These are phyloP conservation scores for Yamadazyma siamensis DNA, from an alignment of 1,139 yeast species.

Conservation along the genomic window DNA sequence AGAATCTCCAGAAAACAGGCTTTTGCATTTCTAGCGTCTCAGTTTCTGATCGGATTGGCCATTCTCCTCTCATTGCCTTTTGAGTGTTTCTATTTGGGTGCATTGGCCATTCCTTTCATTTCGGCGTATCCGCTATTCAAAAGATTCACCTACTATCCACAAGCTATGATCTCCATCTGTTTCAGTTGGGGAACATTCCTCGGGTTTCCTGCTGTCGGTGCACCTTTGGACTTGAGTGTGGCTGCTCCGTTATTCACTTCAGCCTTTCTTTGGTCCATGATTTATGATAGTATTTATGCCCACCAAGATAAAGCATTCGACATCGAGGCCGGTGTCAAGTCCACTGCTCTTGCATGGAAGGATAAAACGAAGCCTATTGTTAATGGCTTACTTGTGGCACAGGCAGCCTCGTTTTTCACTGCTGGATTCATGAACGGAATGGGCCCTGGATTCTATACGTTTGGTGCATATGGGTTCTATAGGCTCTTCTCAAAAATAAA, in stretches of 20 bases:
- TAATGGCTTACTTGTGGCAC: conserved; percentile 60
- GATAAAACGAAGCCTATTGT: conserved; percentile 67
- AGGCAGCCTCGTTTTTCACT: conserved; percentile 57
- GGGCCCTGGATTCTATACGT: conserved; percentile 81
- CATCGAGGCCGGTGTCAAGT: conserved; percentile 83
- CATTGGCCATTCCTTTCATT: conserved; percentile 75
- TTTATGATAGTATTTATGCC: conserved; percentile 93
- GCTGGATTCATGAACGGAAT: conserved; percentile 80
- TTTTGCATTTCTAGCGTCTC: conserved; percentile 67
- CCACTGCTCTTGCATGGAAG: conserved; percentile 95
- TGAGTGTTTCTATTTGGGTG: conserved; percentile 81
- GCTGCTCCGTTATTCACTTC: conserved; percentile 78
- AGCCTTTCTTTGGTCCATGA: conserved; percentile 89
- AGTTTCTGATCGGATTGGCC: conserved; percentile 71
- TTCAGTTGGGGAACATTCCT: conserved; percentile 94
- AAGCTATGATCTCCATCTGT: conserved; percentile 73
- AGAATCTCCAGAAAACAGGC: conserved; percentile 75
- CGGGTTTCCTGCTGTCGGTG: conserved; percentile 93
- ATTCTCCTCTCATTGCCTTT: conserved; percentile 71
- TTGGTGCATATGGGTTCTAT: conserved; percentile 64
- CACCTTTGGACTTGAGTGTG: conserved; percentile 69
- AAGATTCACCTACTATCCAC: conserved; percentile 93
- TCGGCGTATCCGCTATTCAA: conserved; percentile 90
- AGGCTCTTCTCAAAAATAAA: conserved; percentile 65
- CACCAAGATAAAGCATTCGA: conserved; percentile 95